These are phyloP conservation scores for Aspergillus udagawae DNA, from an alignment of 2,329 filamentous ascomycete species.

Conservation along the genomic window DNA sequence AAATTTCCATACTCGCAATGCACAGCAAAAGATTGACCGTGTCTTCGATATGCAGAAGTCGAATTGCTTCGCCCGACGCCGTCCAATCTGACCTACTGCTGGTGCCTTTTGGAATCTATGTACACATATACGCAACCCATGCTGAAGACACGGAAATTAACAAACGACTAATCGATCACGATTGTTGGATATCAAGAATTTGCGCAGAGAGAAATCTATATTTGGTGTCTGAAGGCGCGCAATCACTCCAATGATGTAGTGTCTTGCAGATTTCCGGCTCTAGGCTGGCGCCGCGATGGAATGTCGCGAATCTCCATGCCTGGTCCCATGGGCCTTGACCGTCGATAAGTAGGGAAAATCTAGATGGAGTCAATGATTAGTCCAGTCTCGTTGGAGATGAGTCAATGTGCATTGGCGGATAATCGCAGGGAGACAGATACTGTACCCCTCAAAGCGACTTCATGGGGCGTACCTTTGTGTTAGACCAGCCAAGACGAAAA, in stretches of 20 bases:
- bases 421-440: background rate
- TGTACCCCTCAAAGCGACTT: background rate
- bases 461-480: constrained; percentile 71
- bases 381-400: background rate
- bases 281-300: constrained; percentile 51
- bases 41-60: constrained; percentile 1
- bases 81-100: constrained; percentile 18
- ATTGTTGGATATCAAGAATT: background rate
- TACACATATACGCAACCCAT: constrained; percentile 28
- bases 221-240: constrained; percentile 6
- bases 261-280: constrained; percentile 57
- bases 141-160: constrained; percentile 2
- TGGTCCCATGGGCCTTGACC: constrained; percentile 66
- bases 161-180: background rate
- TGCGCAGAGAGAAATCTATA: background rate
- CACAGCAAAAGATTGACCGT: constrained; percentile 6
- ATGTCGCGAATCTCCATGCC: constrained; percentile 76
- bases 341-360: constrained; percentile 60
- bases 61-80: constrained; percentile 28
- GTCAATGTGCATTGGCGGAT: background rate
- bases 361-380: constrained; percentile 21
- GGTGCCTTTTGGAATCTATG: constrained; percentile 27
- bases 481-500: constrained; percentile 87
- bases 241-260: constrained; percentile 64
- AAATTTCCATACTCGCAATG: constrained; percentile 6